Evolutionary conservation across 306 rosid genomes (phyloP).

Genomic region (Ochetophila trinervis): DNA sequence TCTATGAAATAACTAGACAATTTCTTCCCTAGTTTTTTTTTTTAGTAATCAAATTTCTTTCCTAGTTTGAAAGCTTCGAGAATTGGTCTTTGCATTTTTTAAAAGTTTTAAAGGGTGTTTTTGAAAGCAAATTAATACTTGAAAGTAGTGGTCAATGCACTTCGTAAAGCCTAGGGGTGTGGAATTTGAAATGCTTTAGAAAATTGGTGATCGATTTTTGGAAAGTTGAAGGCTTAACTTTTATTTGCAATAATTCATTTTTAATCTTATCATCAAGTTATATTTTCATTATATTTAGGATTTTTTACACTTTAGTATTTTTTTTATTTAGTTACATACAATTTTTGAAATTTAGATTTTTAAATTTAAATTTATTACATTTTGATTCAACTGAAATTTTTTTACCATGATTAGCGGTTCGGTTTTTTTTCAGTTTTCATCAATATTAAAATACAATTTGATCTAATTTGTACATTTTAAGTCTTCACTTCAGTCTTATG

Average conservation of each 20-base stretch:
- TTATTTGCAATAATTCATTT: background rate
- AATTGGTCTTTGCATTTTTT: background rate
- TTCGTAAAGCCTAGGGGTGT: background rate
- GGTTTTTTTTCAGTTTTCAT: too few relatives aligned
- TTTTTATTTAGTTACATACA: too few relatives aligned
- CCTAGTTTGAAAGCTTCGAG: background rate
- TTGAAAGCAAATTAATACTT: background rate
- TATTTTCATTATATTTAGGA: background rate
- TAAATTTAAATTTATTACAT: too few relatives aligned
- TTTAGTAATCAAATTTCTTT: background rate
- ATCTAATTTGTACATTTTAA: too few relatives aligned
- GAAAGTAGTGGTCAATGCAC: background rate
- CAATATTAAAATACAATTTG: too few relatives aligned
- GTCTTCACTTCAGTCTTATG: too few relatives aligned
- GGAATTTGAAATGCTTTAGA: background rate
- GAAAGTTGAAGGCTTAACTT: background rate
- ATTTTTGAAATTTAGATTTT: too few relatives aligned
- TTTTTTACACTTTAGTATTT: background rate
- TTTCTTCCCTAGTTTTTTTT: background rate
- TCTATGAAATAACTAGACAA: too few relatives aligned
- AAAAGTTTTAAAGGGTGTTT: background rate
- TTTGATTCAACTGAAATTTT: too few relatives aligned
- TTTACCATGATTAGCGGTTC: too few relatives aligned
- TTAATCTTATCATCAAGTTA: background rate
- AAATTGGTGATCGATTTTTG: background rate